Percentiles rank a stretch among this genome's conserved stretches.
These are phyloP conservation scores for Umbelopsis sp. DNA, from an alignment of 192 early-diverging fungal species.

Conservation along the genomic window DNA sequence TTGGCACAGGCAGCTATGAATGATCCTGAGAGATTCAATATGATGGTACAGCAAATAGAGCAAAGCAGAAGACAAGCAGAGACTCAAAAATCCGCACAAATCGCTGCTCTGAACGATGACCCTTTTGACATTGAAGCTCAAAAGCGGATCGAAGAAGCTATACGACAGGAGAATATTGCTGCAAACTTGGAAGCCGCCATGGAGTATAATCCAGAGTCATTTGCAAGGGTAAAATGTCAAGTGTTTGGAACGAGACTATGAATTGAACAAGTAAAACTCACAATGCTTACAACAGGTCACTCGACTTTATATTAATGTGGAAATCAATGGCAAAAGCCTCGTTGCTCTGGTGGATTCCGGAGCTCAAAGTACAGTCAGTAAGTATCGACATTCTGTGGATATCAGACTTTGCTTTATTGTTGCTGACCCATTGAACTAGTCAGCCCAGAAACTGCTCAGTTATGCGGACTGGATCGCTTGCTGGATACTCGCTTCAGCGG, in stretches of 20 bases:
- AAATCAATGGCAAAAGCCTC: slow-evolving; percentile 87
- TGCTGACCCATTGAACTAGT: slow-evolving; percentile 35
- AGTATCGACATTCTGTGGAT: slow-evolving; percentile 21
- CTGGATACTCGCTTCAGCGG: slow-evolving; percentile 89
- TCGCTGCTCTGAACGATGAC: slow-evolving; percentile 68
- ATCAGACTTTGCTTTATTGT: neutral
- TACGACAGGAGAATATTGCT: slow-evolving; percentile 81
- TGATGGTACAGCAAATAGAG: slow-evolving; percentile 63
- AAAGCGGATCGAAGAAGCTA: slow-evolving; percentile 87
- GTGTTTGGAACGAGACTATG: neutral
- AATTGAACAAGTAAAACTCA: neutral
- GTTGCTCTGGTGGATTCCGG: slow-evolving; percentile 98
- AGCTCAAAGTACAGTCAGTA: slow-evolving; percentile 92
- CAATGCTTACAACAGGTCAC: slow-evolving; percentile 54
- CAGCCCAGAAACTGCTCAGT: slow-evolving; percentile 67
- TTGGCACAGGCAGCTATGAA: slow-evolving; percentile 65
- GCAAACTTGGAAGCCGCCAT: slow-evolving; percentile 85
- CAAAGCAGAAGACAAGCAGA: slow-evolving; percentile 58
- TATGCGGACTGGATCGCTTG: slow-evolving; percentile 86
- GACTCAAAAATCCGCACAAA: slow-evolving; percentile 46
- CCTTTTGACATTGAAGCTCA: slow-evolving; percentile 93
- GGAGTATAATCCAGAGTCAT: slow-evolving; percentile 94
- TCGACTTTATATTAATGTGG: slow-evolving; percentile 89
- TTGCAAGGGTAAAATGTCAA: slow-evolving; percentile 65
- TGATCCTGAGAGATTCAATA: slow-evolving; percentile 66